A percentile compares a stretch with the other conserved stretches of the same genome.
These are phyloP conservation scores for Suillus subaureus DNA, from an alignment of 768 basidiomycete genomes.

Conservation along the genomic window DNA sequence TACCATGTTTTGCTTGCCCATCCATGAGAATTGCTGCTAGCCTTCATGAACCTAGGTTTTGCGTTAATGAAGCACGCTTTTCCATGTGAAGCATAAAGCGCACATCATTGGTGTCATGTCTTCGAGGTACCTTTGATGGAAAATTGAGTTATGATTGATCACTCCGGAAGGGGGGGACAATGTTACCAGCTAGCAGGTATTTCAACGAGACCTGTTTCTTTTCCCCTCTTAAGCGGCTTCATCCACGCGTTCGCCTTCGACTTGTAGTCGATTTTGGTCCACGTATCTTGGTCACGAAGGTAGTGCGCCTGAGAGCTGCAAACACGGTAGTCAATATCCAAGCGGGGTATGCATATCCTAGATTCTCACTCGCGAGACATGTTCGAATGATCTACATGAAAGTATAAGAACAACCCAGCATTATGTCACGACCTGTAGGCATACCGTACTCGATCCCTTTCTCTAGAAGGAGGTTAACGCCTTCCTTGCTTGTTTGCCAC, in stretches of 20 bases:
- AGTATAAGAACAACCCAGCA: slow-evolving; percentile 12
- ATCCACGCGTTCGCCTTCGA: slow-evolving; percentile 64
- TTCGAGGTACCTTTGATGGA: slow-evolving; percentile 52
- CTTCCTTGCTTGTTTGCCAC: slow-evolving; percentile 74
- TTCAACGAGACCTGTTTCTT: slow-evolving; percentile 57
- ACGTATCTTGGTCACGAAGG: slow-evolving; percentile 62
- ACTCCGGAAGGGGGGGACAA: neutral
- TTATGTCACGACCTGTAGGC: slow-evolving; percentile 3
- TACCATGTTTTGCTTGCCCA: slow-evolving; percentile 42
- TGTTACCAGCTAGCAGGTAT: slow-evolving; percentile 69
- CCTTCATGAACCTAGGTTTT: slow-evolving; percentile 60
- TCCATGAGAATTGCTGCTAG: slow-evolving; percentile 64
- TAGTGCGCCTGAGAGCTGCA: slow-evolving; percentile 61
- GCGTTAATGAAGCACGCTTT: slow-evolving; percentile 8
- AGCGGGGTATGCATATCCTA: neutral
- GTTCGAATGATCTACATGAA: slow-evolving; percentile 49
- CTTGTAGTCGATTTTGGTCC: slow-evolving; percentile 69
- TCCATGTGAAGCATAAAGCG: slow-evolving; percentile 13
- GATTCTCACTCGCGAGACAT: slow-evolving; percentile 48
- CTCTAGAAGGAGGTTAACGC: slow-evolving; percentile 63
- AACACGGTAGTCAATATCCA: neutral
- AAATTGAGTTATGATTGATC: neutral
- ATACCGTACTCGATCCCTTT: slow-evolving; percentile 73
- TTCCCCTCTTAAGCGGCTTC: slow-evolving; percentile 65
- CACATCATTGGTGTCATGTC: slow-evolving; percentile 74